Conservation (phyloP, 177 flowering plant genomes). For the Vitis hybrid region DNA sequence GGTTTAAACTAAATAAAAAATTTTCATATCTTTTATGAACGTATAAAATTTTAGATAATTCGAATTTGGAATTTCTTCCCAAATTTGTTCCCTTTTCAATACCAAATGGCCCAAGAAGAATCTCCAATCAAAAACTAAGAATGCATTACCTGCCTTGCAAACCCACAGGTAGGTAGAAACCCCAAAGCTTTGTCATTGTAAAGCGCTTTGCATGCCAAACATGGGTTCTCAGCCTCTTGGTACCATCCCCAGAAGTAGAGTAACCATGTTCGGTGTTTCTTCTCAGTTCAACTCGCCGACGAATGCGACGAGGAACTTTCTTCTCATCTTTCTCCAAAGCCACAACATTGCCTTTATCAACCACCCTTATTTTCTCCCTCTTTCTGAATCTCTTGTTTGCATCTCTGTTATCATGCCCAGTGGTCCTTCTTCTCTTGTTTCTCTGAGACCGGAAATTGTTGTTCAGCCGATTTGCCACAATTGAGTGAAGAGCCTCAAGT, state of each 20-base stretch:
- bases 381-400: conserved; percentile 38
- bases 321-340: conserved; percentile 21
- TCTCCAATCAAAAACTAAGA: no score
- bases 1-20: no score
- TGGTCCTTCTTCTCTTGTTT: conserved; percentile 80
- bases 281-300: conserved; percentile 62
- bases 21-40: no score
- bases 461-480: conserved; percentile 45
- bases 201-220: conserved; percentile 96
- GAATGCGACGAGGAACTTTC: conserved; percentile 48
- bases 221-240: conserved; percentile 86
- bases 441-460: conserved; percentile 56
- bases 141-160: conserved; percentile 69
- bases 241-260: conserved; percentile 73
- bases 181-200: conserved; percentile 78
- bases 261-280: conserved; percentile 57
- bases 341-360: conserved; percentile 14
- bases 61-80: no score
- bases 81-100: no score
- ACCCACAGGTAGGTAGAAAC: conserved; percentile 78
- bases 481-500: conserved; percentile 61
- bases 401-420: conserved; percentile 44
- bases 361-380: conserved; percentile 27
- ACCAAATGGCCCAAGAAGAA: no score
- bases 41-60: no score